Evolutionary conservation across 2,329 filamentous ascomycete genomes (phyloP).

Genomic region (Chalaropsis ovoidea): DNA sequence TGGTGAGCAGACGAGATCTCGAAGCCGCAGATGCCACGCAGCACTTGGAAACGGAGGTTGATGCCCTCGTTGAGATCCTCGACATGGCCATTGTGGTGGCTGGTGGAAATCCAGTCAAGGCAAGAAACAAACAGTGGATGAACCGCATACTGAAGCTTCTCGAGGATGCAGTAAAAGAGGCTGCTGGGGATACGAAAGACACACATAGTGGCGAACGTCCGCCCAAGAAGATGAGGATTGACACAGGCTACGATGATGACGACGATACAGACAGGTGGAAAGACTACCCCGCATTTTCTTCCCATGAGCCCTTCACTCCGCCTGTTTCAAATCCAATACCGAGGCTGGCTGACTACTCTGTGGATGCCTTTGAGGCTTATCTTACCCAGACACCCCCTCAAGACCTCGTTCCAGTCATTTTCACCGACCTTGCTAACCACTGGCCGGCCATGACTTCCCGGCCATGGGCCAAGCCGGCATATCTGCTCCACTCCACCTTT

Average conservation of each 20-base stretch:
- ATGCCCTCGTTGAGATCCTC: conserved; percentile 52
- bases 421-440: conserved; percentile 51
- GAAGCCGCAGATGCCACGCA: neutral
- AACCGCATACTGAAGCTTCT: conserved; percentile 24
- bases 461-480: conserved; percentile 63
- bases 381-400: conserved; percentile 36
- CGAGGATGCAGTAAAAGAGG: conserved; percentile 12
- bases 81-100: conserved; percentile 61
- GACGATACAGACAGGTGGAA: conserved; percentile 11
- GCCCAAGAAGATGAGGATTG: conserved; percentile 21
- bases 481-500: conserved; percentile 65
- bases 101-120: conserved; percentile 32
- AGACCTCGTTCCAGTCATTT: conserved; percentile 51
- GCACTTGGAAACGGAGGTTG: conserved; percentile 33
- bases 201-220: conserved; percentile 19
- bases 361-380: conserved; percentile 53
- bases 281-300: conserved; percentile 19
- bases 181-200: neutral
- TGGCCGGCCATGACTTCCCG: conserved; percentile 67
- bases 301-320: conserved; percentile 33
- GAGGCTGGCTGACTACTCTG: conserved; percentile 39
- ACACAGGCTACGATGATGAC: neutral
- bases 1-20: neutral
- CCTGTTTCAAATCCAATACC: conserved; percentile 36
- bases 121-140: conserved; percentile 23